Conservation (phyloP, 805 yeast genomes). For the Suhomyces canberraensis region DNA sequence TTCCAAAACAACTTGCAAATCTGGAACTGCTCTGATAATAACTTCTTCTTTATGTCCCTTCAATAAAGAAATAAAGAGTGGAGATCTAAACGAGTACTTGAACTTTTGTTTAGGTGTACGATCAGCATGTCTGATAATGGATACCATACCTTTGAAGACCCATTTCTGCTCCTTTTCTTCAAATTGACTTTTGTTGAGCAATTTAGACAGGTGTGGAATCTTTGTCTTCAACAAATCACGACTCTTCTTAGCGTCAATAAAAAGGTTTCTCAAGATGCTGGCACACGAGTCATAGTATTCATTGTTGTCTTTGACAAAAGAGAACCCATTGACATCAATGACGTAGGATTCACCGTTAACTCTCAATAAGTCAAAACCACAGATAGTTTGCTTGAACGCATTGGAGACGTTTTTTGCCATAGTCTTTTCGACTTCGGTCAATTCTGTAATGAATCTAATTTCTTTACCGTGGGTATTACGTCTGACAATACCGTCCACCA, state of each 20-base stretch:
- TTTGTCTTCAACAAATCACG: conserved; percentile 38
- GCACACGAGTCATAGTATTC: conserved; percentile 85
- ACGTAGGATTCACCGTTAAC: conserved; percentile 87
- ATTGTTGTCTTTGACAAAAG: conserved; percentile 90
- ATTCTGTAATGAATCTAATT: conserved; percentile 81
- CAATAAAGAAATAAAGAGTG: conserved; percentile 76
- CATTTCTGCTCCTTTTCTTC: conserved; percentile 83
- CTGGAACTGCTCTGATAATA: conserved; percentile 85
- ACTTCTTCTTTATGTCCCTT: conserved; percentile 97
- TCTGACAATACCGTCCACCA: conserved; percentile 97
- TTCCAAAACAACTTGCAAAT: conserved; percentile 78
- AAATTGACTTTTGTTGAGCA: conserved; percentile 35
- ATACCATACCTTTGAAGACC: conserved; percentile 91
- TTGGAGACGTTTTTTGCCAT: conserved; percentile 78
- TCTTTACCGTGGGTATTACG: conserved; percentile 98
- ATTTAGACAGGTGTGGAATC: conserved; percentile 32
- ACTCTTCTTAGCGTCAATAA: conserved; percentile 50
- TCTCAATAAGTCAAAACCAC: conserved; percentile 93
- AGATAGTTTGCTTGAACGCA: conserved; percentile 86
- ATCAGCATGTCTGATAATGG: conserved; percentile 94
- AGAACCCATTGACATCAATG: conserved; percentile 96
- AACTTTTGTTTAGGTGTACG: conserved; percentile 98
- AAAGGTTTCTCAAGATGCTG: conserved; percentile 68
- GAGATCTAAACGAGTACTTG: conserved; percentile 89
- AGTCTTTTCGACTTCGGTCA: conserved; percentile 66